Evolutionary conservation across 441 rosid genomes (phyloP).

Genomic region (Cnidoscolus chayamansa): DNA sequence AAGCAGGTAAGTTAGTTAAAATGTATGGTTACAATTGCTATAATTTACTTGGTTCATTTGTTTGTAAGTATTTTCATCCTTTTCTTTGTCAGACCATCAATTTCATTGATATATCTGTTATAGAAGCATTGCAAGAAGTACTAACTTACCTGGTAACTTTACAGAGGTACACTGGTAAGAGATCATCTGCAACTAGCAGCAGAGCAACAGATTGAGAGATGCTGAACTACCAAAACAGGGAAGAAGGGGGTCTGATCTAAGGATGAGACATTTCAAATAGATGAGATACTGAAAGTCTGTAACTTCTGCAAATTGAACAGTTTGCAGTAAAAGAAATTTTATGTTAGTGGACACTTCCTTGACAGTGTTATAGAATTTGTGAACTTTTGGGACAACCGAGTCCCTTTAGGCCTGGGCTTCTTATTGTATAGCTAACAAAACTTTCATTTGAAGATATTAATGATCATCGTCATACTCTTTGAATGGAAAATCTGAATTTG

Average conservation of each 20-base stretch:
- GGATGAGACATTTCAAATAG: neutral
- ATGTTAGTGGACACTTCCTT: neutral
- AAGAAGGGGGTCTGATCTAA: neutral
- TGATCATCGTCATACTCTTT: constrained; percentile 7
- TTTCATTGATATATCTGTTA: neutral
- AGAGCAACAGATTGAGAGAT: constrained; percentile 1
- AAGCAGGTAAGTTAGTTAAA: constrained; percentile 17
- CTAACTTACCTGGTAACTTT: neutral
- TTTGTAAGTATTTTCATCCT: neutral
- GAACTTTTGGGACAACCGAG: neutral
- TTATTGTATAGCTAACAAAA: constrained; percentile 5
- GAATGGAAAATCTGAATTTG: neutral
- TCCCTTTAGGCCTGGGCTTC: neutral
- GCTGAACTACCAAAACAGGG: constrained; percentile 2
- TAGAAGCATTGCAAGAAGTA: neutral
- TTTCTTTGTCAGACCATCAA: neutral
- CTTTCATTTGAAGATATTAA: neutral
- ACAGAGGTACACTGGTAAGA: constrained; percentile 16
- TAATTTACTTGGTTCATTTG: neutral
- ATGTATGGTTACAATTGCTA: neutral
- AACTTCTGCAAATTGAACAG: neutral
- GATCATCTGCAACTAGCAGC: constrained; percentile 18
- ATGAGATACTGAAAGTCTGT: neutral
- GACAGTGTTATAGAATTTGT: neutral
- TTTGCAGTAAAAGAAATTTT: constrained; percentile 1